Evolutionary conservation across 306 rosid species (phyloP), one percentile per base, ranked within the genome.

Genomic region (Acacia melanoxylon): DNA sequence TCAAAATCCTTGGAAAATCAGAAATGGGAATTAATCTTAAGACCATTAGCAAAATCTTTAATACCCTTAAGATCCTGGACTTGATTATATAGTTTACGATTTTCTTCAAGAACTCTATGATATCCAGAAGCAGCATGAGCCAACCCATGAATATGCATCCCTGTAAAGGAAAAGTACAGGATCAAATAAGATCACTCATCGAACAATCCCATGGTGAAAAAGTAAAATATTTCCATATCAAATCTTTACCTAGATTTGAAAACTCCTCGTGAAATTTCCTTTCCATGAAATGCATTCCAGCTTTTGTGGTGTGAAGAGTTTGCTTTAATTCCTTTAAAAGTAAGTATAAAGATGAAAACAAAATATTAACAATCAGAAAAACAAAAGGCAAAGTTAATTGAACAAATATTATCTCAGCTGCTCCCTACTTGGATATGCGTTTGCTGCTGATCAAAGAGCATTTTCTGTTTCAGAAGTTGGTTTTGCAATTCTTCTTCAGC

Each of bases 1-100:
- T 48, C 52, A 78, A 74, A 69, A 25, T 27, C 51, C 37, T 78
- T 74, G 29, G 24, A 68, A 71, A 41, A 42, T 52, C 24, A 65
- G 72, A 10, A 27, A 49, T 61, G 58, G 17, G 72, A 33, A 29
- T 66, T 20, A 48, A 29, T 59, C 56, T n/a, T 78, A 84, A 83
- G 74, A 70, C 42, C 80, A 33, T 11, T 54, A 62, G 35, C 22
- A 70, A 49, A 51, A 66, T 78, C 27, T 80, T 80, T 74, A 74
- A 88, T 91, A 93, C 99, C 99, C 83, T 93, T 93, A 74, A 95
- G 99, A 85, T 95, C 99, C 80, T 95, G 99, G 58, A 95, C 98
- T 88, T 91, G 95, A 83, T 93, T 95, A 86, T 95, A 95, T 76
- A 95, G 88, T 84, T 87, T 95, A 72, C 98, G 94, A 82, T 95